phyloP scores from a whole-genome alignment of 371 early-diverging fungal genomes.

The Sporodiniella umbellata region DNA sequence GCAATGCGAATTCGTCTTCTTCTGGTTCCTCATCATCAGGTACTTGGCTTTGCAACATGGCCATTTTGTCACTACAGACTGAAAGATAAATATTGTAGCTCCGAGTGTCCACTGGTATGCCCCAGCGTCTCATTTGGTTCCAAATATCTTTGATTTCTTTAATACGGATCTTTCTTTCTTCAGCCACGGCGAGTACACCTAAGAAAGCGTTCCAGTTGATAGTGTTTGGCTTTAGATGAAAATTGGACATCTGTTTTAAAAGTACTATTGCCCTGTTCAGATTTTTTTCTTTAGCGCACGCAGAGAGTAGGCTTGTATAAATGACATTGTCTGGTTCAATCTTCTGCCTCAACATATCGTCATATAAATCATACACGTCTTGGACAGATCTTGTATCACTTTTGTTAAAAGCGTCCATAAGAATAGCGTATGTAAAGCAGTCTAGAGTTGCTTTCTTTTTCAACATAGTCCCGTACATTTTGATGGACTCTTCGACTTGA shows the following conservation, averaged over 20 bases:
- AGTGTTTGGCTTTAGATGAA: slow-evolving; percentile 25
- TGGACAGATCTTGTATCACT: slow-evolving; percentile 17
- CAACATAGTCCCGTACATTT: slow-evolving; percentile 28
- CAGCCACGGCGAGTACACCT: slow-evolving; percentile 12
- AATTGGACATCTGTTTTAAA: slow-evolving; percentile 32
- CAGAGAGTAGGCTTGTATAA: slow-evolving; percentile 29
- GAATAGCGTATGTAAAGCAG: slow-evolving; percentile 30
- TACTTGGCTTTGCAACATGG: background rate
- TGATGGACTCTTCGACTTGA: slow-evolving; percentile 26
- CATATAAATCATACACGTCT: slow-evolving; percentile 28
- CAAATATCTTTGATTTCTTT: background rate
- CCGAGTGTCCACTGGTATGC: slow-evolving; percentile 32
- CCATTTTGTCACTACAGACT: slow-evolving; percentile 15
- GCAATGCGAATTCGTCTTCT: background rate
- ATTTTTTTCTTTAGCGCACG: slow-evolving; percentile 20
- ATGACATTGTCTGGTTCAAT: slow-evolving; percentile 26
- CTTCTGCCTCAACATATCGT: slow-evolving; percentile 29
- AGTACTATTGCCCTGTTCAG: slow-evolving; percentile 20
- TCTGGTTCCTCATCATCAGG: background rate
- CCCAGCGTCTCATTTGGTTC: slow-evolving; percentile 13
- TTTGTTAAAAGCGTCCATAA: slow-evolving; percentile 38
- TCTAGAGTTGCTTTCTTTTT: slow-evolving; percentile 22
- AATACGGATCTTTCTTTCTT: background rate
- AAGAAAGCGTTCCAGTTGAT: slow-evolving; percentile 37
- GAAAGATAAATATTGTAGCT: slow-evolving; percentile 34